Base-by-base conservation (phyloP, 352 stramenopile genomes). In the Globisporangium lucens region DNA sequence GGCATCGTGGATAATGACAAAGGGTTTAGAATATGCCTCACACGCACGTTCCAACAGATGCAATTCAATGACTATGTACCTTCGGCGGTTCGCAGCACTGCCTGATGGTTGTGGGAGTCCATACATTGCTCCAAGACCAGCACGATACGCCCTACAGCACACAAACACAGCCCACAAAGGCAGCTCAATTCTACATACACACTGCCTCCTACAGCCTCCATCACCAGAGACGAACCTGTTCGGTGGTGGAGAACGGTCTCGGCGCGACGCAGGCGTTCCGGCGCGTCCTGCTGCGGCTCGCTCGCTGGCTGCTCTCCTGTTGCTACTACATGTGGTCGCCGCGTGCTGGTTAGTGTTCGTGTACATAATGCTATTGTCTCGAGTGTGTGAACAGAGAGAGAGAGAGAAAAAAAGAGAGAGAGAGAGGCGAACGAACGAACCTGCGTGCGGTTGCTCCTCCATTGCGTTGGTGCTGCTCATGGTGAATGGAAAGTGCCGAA, bases 21-120 rank as follows among this genome's bases (percentile, higher is more conserved):
- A 76, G 15, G 78, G 63, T 74, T 51, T 22, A 51, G 43, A 24
- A 51, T 49, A 7, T 9, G 2, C 17, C 43, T 3, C 43, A 51
- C 13, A n/a, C 17, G 9, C 15, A 49, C 41, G 30, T 33, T 33
- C 30, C 30, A 33, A 33, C 30, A 33, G 30, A 49, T 1, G 10
- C 17, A n/a, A 12, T 51, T 51, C 43, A 20, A 24, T 51, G 43
- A 2, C 17, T 77, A 46, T 17, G 15, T 80, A 71, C 82, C 84
- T 80, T 98, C 94, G 8, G 91, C 92, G 20, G 96, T 98, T 12
- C 92, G 89, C 63, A 98, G 80, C 67, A 98, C 90, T 41, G 92
- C 88, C 61, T 96, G 84, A 73, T 97, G 89, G 67, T 98, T 91
- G 69, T 93, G 83, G 29, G 83, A 86, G 77, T 93, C 81, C 79